Evolutionary conservation across 805 yeast species (phyloP), one percentile per base, ranked within the genome.

Genomic region (Starmerella cellae): DNA sequence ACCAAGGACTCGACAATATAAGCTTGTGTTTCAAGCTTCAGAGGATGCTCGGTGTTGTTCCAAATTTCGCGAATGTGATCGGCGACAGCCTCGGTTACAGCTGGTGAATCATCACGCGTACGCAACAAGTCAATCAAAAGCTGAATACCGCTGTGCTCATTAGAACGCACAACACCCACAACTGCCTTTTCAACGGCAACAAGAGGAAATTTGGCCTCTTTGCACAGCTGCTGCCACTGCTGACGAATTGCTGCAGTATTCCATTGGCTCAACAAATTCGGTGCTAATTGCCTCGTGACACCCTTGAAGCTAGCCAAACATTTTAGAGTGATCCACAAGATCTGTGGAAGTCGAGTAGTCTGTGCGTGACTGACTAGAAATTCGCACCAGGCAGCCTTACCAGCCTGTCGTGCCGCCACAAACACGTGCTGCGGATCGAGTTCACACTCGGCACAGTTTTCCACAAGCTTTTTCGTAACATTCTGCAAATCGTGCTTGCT

Each of bases 401-500:
- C 54, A 1, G 56, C 55, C 16, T 46, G 39, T 43, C 59, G 43
- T 69, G 59, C 23, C 53, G 49, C 48, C 61, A 17, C 45, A 42
- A 67, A 57, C 45, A 74, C 58, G 52, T 72, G 75, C 21, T 63
- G 58, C 27, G 61, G 60, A 49, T 78, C 85, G 47, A 76, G 58
- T 18, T 65, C 60, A 42, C 71, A 66, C 43, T 71, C 75, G 8
- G 63, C 58, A 29, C 56, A 51, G 43, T 59, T 49, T 22, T 65
- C 62, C 34, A 76, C 54, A 6, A 60, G 46, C 11, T 44, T 60
- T 14, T 58, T 54, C 14, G 73, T 45, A 49, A 82, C 60, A 2
- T 52, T 42, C 18, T 59, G 60, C n/a, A 75, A 74, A 55, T 84
- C 94, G 36, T 71, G 71, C 29, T 84, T 79, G 19, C 78, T 62